These are phyloP conservation scores for Auriculariales sp. DNA, from an alignment of 768 basidiomycete species.

Conservation along the genomic window DNA sequence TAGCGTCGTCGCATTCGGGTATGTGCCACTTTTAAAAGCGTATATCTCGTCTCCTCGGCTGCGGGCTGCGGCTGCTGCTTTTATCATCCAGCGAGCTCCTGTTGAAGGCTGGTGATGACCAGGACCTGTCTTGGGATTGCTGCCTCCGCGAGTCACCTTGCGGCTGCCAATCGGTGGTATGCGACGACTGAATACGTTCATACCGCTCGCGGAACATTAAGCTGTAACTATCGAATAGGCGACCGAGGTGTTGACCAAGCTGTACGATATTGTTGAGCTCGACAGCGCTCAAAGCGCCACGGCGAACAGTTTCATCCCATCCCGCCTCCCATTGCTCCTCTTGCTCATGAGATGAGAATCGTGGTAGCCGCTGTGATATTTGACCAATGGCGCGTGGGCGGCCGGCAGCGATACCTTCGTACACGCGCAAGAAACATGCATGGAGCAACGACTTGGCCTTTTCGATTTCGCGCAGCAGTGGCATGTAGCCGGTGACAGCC, in stretches of 20 bases:
- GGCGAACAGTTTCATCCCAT: constrained; percentile 20
- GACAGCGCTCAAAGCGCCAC: constrained; percentile 41
- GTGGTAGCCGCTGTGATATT: constrained; percentile 15
- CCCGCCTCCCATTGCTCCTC: constrained; percentile 44
- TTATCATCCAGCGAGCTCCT: too few relatives aligned
- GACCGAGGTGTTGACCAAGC: constrained; percentile 59
- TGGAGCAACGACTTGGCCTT: constrained; percentile 69
- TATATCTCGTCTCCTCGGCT: too few relatives aligned
- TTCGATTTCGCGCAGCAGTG: constrained; percentile 68
- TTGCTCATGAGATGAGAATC: constrained; percentile 18
- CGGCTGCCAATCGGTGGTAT: too few relatives aligned
- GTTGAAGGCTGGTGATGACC: too few relatives aligned
- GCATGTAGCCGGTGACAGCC: constrained; percentile 58
- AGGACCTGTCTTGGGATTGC: too few relatives aligned
- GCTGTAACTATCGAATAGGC: constrained; percentile 55
- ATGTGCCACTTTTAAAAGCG: too few relatives aligned
- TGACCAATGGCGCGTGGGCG: constrained; percentile 22
- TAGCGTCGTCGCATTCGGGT: too few relatives aligned
- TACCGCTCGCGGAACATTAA: too few relatives aligned
- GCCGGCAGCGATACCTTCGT: constrained; percentile 59
- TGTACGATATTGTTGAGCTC: constrained; percentile 67
- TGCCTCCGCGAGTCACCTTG: too few relatives aligned
- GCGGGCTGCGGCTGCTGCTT: too few relatives aligned
- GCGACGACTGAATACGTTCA: too few relatives aligned
- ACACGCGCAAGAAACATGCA: constrained; percentile 74